Conservation (phyloP, 768 basidiomycete species). For the Tylopilus subfusipes region DNA sequence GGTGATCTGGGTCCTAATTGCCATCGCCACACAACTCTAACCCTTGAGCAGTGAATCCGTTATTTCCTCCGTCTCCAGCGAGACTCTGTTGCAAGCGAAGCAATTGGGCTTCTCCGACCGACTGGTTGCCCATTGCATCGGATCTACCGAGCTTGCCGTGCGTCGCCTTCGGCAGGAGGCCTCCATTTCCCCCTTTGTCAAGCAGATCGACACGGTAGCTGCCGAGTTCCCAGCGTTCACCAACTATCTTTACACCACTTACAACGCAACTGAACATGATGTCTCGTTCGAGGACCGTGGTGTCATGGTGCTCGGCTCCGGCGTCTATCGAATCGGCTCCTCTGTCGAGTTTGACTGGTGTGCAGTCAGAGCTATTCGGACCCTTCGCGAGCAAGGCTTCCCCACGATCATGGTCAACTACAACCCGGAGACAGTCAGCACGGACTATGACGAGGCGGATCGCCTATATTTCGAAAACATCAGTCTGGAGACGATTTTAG, state of each 20-base stretch:
- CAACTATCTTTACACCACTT: slow-evolving; percentile 98
- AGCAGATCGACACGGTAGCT: slow-evolving; percentile 98
- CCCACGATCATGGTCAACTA: slow-evolving; percentile 99
- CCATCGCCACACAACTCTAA: not conserved
- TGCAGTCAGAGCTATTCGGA: slow-evolving; percentile 94
- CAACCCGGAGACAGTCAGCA: slow-evolving; percentile 98
- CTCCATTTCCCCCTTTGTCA: slow-evolving; percentile 85
- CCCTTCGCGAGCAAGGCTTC: slow-evolving; percentile 89
- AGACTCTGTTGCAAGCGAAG: slow-evolving; percentile 77
- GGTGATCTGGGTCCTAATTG: slow-evolving; percentile 43
- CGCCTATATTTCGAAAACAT: slow-evolving; percentile 99
- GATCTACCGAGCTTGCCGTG: slow-evolving; percentile 90
- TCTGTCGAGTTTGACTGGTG: slow-evolving; percentile 99
- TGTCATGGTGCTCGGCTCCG: slow-evolving; percentile 96
- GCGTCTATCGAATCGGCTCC: slow-evolving; percentile 97
- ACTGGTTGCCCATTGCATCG: slow-evolving; percentile 77
- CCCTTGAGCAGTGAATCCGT: slow-evolving; percentile 49
- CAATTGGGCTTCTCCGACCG: slow-evolving; percentile 96
- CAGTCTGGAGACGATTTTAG: slow-evolving; percentile 91
- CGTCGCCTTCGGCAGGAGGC: slow-evolving; percentile 84
- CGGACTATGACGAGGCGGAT: slow-evolving; percentile 98
- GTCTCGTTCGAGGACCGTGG: slow-evolving; percentile 86
- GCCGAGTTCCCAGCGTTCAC: slow-evolving; percentile 99
- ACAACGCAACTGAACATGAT: slow-evolving; percentile 95
- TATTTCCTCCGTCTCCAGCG: slow-evolving; percentile 57